phyloP scores from a whole-genome alignment of 495 filamentous ascomycete genomes.

The Penicillium macrosclerotiorum region DNA sequence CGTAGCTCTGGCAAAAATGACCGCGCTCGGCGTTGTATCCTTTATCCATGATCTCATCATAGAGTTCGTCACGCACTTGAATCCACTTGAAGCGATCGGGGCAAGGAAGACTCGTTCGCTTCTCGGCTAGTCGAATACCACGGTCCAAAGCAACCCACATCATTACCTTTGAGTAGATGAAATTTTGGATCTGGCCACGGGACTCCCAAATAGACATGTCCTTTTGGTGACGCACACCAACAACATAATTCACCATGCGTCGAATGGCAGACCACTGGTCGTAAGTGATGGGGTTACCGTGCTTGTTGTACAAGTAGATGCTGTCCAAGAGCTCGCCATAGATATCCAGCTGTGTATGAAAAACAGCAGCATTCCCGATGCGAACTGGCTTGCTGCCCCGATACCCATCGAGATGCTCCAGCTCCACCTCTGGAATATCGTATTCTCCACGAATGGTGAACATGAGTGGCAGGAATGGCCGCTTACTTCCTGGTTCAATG shows the following conservation, averaged over 20 bases:
- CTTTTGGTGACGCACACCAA: slow-evolving; percentile 48
- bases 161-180: slow-evolving; percentile 72
- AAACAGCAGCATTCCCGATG: slow-evolving; percentile 73
- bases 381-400: slow-evolving; percentile 64
- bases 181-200: slow-evolving; percentile 67
- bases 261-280: slow-evolving; percentile 65
- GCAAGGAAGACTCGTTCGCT: slow-evolving; percentile 63
- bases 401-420: slow-evolving; percentile 67
- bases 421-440: slow-evolving; percentile 65
- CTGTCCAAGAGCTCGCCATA: slow-evolving; percentile 75
- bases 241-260: slow-evolving; percentile 55
- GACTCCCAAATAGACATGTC: slow-evolving; percentile 83
- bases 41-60: slow-evolving; percentile 70
- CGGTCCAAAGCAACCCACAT: slow-evolving; percentile 75
- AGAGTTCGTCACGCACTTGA: slow-evolving; percentile 57
- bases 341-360: slow-evolving; percentile 72
- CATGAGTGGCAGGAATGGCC: slow-evolving; percentile 67
- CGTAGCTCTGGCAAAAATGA: slow-evolving; percentile 70
- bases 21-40: slow-evolving; percentile 62
- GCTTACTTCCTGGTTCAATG: slow-evolving; percentile 36
- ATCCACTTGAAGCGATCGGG: slow-evolving; percentile 64
- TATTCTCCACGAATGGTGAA: slow-evolving; percentile 71
- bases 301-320: slow-evolving; percentile 76
- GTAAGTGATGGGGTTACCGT: slow-evolving; percentile 70
- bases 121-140: slow-evolving; percentile 66